Percentiles rank a stretch among this genome's conserved stretches.
Evolutionary conservation across 192 early-diverging fungal genomes (phyloP).

Genomic region (Coemansia sp.): DNA sequence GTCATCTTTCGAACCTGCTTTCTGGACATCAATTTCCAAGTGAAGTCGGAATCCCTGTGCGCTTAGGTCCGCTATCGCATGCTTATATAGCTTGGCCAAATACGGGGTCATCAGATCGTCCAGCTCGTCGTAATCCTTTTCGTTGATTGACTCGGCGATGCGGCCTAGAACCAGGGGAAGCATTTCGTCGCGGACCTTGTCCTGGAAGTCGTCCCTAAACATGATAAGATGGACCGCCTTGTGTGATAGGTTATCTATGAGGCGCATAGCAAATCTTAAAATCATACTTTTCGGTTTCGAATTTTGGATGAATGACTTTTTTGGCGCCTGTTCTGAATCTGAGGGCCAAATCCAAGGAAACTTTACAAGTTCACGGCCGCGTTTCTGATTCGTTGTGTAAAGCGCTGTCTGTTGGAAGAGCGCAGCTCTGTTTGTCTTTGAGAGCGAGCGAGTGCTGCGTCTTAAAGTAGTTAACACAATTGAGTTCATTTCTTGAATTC

Average conservation of each 20-base stretch:
- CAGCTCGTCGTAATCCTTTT: slow-evolving; percentile 14
- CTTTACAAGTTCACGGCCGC: slow-evolving; percentile 20
- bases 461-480: not conserved
- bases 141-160: slow-evolving; percentile 19
- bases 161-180: slow-evolving; percentile 5
- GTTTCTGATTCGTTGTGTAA: slow-evolving; percentile 1
- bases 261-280: not conserved
- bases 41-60: slow-evolving; percentile 16
- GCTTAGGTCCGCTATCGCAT: slow-evolving; percentile 12
- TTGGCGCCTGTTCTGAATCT: slow-evolving; percentile 5
- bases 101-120: slow-evolving; percentile 15
- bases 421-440: not conserved
- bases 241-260: not conserved
- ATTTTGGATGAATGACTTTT: not conserved
- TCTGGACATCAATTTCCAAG: not conserved
- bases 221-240: not conserved
- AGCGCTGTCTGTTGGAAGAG: not conserved
- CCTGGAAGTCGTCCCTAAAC: not conserved
- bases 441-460: not conserved
- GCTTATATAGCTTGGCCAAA: slow-evolving; percentile 26
- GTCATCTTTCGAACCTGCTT: not conserved
- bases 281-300: not conserved
- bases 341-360: slow-evolving; percentile 41
- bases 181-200: slow-evolving; percentile 14
- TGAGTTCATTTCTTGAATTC: slow-evolving; percentile 1